These are phyloP conservation scores for Fibroporia radiculosa DNA, from an alignment of 768 basidiomycete genomes.

Conservation along the genomic window DNA sequence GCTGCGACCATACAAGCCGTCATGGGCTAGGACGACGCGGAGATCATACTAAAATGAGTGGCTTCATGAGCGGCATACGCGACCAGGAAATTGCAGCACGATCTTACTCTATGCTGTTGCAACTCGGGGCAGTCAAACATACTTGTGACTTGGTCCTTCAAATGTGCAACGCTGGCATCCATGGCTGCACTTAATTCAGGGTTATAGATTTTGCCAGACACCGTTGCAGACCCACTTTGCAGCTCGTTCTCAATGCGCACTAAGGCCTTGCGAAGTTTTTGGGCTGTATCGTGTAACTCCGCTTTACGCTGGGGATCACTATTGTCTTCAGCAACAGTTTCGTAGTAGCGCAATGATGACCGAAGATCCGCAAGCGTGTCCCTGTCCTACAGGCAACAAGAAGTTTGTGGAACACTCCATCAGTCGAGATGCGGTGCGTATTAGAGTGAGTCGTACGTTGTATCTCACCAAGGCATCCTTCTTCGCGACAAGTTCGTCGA, in stretches of 20 bases:
- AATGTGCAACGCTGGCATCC: conserved; percentile 37
- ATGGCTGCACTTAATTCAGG: conserved; percentile 47
- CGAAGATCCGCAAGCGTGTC: conserved; percentile 58
- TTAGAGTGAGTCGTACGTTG: conserved; percentile 38
- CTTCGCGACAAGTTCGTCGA: conserved; percentile 36
- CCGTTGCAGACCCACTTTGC: conserved; percentile 34
- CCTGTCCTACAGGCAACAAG: conserved; percentile 40
- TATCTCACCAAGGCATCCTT: conserved; percentile 42
- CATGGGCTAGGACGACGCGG: conserved; percentile 69
- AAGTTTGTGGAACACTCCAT: too few relatives aligned
- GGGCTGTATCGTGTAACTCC: conserved; percentile 34
- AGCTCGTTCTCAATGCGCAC: conserved; percentile 44
- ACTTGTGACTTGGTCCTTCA: conserved; percentile 35
- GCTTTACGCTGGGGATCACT: conserved; percentile 40
- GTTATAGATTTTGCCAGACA: not conserved
- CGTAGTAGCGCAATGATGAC: conserved; percentile 62
- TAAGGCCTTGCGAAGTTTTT: conserved; percentile 47
- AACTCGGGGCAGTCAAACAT: conserved; percentile 61
- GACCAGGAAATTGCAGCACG: not conserved
- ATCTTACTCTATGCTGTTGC: conserved; percentile 47
- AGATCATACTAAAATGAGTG: conserved; percentile 68
- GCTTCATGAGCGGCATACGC: not conserved
- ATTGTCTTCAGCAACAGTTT: conserved; percentile 48
- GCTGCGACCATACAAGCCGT: conserved; percentile 68
- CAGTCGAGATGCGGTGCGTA: not conserved